Evolutionary conservation across 192 early-diverging fungal genomes (phyloP).

Genomic region (Gamsiella multidivaricata): DNA sequence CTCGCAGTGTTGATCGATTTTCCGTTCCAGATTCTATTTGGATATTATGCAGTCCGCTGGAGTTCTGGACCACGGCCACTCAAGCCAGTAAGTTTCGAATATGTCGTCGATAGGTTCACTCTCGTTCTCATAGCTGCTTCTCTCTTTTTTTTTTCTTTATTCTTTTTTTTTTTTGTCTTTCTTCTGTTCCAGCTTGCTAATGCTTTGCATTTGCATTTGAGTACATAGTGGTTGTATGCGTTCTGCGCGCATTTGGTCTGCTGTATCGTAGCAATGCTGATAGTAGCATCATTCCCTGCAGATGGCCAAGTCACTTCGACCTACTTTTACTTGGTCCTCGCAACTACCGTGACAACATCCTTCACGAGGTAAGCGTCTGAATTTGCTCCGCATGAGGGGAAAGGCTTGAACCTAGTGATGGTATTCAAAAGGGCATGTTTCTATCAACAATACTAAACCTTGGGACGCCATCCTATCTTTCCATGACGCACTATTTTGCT

Average conservation of each 20-base stretch:
- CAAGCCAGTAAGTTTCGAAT: slow-evolving; percentile 70
- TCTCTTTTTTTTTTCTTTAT: background rate
- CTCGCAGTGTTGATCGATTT: slow-evolving; percentile 94
- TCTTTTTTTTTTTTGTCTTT: background rate
- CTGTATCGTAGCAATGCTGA: slow-evolving; percentile 83
- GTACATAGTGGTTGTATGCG: slow-evolving; percentile 91
- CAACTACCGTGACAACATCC: slow-evolving; percentile 82
- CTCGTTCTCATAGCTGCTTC: background rate
- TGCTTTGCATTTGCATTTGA: too few species aligned
- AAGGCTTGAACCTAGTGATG: background rate
- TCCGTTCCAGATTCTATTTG: slow-evolving; percentile 95
- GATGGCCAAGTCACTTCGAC: slow-evolving; percentile 68
- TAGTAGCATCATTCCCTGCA: slow-evolving; percentile 81
- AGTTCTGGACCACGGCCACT: slow-evolving; percentile 86
- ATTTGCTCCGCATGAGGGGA: slow-evolving; percentile 21
- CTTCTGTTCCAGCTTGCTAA: background rate
- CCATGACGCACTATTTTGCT: background rate
- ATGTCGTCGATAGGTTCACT: background rate
- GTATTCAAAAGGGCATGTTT: too few species aligned
- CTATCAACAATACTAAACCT: too few species aligned
- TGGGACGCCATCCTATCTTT: background rate
- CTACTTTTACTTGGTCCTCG: slow-evolving; percentile 85
- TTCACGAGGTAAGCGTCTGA: slow-evolving; percentile 72
- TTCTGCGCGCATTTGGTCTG: slow-evolving; percentile 87
- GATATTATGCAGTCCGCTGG: slow-evolving; percentile 98